These are phyloP conservation scores for Sambucus nigra DNA, from an alignment of 129 eudicot species.

Conservation along the genomic window DNA sequence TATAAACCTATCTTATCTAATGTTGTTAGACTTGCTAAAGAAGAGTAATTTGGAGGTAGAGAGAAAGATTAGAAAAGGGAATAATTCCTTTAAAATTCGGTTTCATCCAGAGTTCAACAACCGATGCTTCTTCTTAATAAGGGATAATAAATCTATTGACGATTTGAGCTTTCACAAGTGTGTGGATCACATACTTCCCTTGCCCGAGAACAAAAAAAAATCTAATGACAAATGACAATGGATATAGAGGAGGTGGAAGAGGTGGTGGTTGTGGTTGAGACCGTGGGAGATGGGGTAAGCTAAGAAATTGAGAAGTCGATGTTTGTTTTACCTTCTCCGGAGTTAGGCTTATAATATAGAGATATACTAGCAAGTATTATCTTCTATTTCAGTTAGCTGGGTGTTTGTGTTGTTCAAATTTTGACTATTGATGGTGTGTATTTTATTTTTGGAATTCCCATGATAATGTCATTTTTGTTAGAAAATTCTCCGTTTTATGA, in stretches of 20 bases:
- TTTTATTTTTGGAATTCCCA: constrained; percentile 4
- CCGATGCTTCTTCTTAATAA: constrained; percentile 68
- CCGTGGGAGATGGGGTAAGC: constrained; percentile 39
- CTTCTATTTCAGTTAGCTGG: not conserved
- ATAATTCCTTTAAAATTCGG: constrained; percentile 56
- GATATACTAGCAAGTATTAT: no score
- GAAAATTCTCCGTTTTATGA: not conserved
- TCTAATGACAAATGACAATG: constrained; percentile 55
- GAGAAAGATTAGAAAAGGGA: constrained; percentile 60
- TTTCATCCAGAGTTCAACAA: constrained; percentile 72
- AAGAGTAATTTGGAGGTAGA: constrained; percentile 86
- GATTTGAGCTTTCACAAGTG: constrained; percentile 98
- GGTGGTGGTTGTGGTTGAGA: constrained; percentile 59
- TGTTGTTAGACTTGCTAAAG: constrained; percentile 67
- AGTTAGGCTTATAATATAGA: constrained; percentile 8
- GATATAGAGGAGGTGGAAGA: constrained; percentile 26
- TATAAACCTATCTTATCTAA: no score
- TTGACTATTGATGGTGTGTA: not conserved
- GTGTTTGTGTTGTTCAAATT: not conserved
- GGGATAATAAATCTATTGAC: constrained; percentile 61
- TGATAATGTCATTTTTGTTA: not conserved
- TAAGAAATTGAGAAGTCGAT: constrained; percentile 30
- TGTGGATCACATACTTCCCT: constrained; percentile 82
- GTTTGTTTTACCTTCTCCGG: not conserved
- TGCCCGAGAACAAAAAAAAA: constrained; percentile 90